Base-by-base conservation (phyloP, 192 early-diverging fungal genomes). In the Gamsiella multidivaricata region DNA sequence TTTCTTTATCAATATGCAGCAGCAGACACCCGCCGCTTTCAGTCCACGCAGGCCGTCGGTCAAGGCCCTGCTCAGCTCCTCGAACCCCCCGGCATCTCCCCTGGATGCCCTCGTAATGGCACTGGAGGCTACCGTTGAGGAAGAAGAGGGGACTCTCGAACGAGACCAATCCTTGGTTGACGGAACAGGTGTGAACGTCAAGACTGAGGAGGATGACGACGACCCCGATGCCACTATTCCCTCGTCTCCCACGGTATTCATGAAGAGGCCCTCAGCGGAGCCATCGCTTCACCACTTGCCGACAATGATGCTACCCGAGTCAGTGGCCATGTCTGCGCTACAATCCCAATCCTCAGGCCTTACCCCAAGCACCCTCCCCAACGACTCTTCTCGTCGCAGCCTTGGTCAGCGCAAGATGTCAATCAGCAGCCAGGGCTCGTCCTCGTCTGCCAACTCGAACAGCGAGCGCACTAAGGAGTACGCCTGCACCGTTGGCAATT, bases 401-500 rank as follows among this genome's bases (percentile, higher is more conserved):
- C 23, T 5, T 53, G 36, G 36, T 17, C 64, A 49, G 12, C 64
- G 72, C 39, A 76, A 68, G 65, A 67, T 76, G 65, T 76, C 72
- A 2, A 66, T 76, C 33, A 76, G 72, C 53, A 76, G 72, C 34
- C 63, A 76, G 50, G 72, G 50, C 36, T 76, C 72, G 10, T 52
- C 43, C 18, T 67, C 72, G 0, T 76, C 72, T n/a, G 37, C 22
- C n/a, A 32, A 22, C 29, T 65, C 70, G 33, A 62, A 32, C 31
- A 46, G 71, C 22, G 63, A 61, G 41, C 57, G 65, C 20, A 29
- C 45, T 42, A 78, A 75, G 34, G 56, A 60, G 49, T 75, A 54
- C 45, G 71, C 60, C 8, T 89, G 88, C 57, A 80, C 83, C 0
- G 82, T 84, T 17, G 54, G 69, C 15, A 85, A 78, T 26, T 92